Evolutionary conservation across 768 basidiomycete genomes (phyloP).

Genomic region (Russula dissimulans): DNA sequence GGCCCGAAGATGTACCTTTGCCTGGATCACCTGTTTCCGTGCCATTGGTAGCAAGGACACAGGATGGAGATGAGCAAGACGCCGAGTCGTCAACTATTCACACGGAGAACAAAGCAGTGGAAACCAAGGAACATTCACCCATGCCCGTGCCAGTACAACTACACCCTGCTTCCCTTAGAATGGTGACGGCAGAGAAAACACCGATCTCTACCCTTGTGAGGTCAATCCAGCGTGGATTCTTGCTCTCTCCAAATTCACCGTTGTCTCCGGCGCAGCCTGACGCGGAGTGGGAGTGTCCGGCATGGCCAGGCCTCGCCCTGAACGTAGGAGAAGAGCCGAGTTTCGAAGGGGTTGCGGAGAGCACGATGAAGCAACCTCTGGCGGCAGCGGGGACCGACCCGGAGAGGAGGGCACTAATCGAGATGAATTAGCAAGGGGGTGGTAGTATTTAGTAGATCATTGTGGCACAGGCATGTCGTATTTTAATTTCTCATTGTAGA

Average conservation of each 20-base stretch:
- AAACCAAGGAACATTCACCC: neutral
- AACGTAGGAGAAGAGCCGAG: constrained; percentile 5
- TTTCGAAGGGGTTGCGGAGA: constrained; percentile 14
- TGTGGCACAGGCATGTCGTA: neutral
- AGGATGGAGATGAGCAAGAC: neutral
- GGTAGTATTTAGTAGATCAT: neutral
- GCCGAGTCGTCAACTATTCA: neutral
- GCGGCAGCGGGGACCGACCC: neutral
- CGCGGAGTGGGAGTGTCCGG: constrained; percentile 14
- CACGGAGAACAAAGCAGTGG: neutral
- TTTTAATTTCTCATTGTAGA: neutral
- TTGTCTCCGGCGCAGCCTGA: constrained; percentile 50
- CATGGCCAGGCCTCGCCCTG: constrained; percentile 14
- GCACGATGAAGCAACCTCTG: constrained; percentile 8
- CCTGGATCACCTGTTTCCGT: constrained; percentile 7
- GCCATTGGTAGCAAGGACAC: neutral
- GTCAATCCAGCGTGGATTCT: constrained; percentile 57
- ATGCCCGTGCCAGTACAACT: neutral
- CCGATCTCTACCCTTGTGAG: constrained; percentile 53
- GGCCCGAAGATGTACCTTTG: constrained; percentile 10
- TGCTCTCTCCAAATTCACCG: constrained; percentile 54
- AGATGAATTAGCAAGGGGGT: constrained; percentile 13
- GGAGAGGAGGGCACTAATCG: constrained; percentile 15
- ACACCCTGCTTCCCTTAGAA: neutral
- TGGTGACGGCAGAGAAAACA: constrained; percentile 27